These are phyloP conservation scores for Viola pubescens DNA, from an alignment of 441 rosid species.

Conservation along the genomic window DNA sequence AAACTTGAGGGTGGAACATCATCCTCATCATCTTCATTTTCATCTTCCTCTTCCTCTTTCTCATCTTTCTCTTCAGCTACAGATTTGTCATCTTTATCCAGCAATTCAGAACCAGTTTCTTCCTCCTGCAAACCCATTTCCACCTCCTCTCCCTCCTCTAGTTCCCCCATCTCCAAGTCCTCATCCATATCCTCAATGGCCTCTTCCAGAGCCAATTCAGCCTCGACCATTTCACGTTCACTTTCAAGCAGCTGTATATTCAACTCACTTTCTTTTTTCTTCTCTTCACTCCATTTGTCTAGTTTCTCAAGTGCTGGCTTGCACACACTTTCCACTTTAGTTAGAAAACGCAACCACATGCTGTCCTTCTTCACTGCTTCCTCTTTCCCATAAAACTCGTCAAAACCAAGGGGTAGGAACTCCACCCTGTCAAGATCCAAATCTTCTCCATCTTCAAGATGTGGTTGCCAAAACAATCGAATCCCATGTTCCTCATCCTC, in stretches of 20 bases:
- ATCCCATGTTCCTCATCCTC: conserved; percentile 80
- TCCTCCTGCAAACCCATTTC: conserved; percentile 37
- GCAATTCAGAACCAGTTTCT: conserved; percentile 29
- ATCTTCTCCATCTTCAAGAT: conserved; percentile 60
- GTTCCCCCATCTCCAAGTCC: conserved; percentile 44
- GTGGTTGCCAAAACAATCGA: conserved; percentile 82
- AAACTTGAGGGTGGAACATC: conserved; percentile 62
- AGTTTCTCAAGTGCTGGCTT: conserved; percentile 45
- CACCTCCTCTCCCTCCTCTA: conserved; percentile 46
- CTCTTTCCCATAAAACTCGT: conserved; percentile 68
- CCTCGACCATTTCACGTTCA: conserved; percentile 66
- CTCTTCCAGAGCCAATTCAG: conserved; percentile 78
- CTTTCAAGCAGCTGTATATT: conserved; percentile 48
- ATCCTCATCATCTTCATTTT: conserved; percentile 31
- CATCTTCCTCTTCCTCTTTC: conserved; percentile 26
- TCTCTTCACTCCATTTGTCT: conserved; percentile 74
- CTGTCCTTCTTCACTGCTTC: conserved; percentile 34
- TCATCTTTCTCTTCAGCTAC: conserved; percentile 26
- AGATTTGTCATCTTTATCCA: conserved; percentile 32
- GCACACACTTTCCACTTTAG: conserved; percentile 40
- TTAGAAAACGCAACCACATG: conserved; percentile 34
- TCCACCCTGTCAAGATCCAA: conserved; percentile 47
- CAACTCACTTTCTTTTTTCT: conserved; percentile 51
- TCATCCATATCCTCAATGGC: conserved; percentile 76
- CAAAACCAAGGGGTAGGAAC: conserved; percentile 82